Conservation (phyloP, 768 basidiomycete genomes). For the Mycena epipterygia region DNA sequence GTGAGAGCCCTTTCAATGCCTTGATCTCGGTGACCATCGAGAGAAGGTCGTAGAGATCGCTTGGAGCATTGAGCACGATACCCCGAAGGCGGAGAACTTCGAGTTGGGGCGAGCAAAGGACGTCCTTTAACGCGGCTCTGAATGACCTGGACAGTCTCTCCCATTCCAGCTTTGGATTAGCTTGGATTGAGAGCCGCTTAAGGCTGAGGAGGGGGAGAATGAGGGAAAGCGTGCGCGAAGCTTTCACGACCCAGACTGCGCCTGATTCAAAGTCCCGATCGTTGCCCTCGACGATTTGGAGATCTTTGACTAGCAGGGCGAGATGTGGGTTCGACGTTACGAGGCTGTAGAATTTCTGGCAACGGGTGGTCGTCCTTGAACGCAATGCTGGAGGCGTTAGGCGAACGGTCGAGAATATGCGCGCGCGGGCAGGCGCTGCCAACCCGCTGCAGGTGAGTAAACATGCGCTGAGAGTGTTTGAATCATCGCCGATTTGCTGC, state of each 20-base stretch:
- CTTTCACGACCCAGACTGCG: background rate
- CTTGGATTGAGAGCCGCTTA: background rate
- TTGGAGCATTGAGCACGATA: background rate
- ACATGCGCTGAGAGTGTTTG: background rate
- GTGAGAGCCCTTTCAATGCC: background rate
- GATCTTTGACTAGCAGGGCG: slow-evolving; percentile 8
- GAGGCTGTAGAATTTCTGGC: slow-evolving; percentile 1
- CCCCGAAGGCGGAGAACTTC: background rate
- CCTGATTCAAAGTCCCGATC: background rate
- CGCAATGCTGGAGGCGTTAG: background rate
- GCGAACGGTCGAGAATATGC: background rate
- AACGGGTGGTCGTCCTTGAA: background rate
- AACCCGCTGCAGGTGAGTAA: background rate
- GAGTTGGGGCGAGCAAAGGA: background rate
- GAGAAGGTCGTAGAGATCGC: background rate
- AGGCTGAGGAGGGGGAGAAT: background rate
- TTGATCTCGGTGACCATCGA: background rate
- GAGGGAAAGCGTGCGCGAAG: background rate
- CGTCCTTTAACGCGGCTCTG: background rate
- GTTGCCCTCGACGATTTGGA: slow-evolving; percentile 14
- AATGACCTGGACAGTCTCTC: background rate
- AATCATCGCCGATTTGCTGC: background rate
- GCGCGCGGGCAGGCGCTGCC: background rate
- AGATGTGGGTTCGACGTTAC: slow-evolving; percentile 2
- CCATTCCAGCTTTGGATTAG: background rate